Base-by-base conservation (phyloP, 768 basidiomycete genomes). In the Hemileccinum impolitum region DNA sequence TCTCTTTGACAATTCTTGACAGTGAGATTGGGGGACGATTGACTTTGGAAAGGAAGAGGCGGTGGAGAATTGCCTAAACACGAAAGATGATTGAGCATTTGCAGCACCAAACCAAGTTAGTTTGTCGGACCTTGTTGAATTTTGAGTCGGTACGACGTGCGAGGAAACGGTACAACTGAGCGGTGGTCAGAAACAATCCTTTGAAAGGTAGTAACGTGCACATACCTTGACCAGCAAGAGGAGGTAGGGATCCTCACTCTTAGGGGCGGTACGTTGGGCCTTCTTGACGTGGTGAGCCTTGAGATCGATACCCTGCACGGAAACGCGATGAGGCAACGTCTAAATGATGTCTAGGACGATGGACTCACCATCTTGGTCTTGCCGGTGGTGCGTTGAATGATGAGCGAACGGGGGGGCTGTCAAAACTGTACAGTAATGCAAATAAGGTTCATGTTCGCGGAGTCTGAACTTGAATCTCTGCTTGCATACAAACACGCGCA, bases 201-300 rank as follows among this genome's bases (percentile, higher is more conserved):
- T 50, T 18, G 13, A 26, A 63, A 38, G 23, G 19, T 31, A 23
- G 47, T 23, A 47, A 45, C 38, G 36, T 63, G 41, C 31, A 23
- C 73, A 52, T 66, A 94, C 94, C 84, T 97, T 98, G 74, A 98
- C 96, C 55, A 99, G 85, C 64, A 98, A 82, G 64, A 96, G 85
- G 63, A 99, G 83, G 78, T 99, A 98, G 15, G 95, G 95, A 74
- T 99, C 96, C 88, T 97, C 92, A 72, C 92, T 95, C 80, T 90
- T 91, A 70, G 96, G 96, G 55, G 91, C 91, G 60, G 89, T 88
- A 57, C 96, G 85, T 67, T 82, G 76, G 61, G 94, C 84, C 82
- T 96, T 97, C 86, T 90, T 95, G 85, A 96, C 94, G 85, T 99
- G 95, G 81, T 98, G 95, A 73, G 79, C 76, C 71, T 80, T 79